Base-by-base conservation (phyloP, 75 land plant genomes). In the Adiantum capillusveneris region DNA sequence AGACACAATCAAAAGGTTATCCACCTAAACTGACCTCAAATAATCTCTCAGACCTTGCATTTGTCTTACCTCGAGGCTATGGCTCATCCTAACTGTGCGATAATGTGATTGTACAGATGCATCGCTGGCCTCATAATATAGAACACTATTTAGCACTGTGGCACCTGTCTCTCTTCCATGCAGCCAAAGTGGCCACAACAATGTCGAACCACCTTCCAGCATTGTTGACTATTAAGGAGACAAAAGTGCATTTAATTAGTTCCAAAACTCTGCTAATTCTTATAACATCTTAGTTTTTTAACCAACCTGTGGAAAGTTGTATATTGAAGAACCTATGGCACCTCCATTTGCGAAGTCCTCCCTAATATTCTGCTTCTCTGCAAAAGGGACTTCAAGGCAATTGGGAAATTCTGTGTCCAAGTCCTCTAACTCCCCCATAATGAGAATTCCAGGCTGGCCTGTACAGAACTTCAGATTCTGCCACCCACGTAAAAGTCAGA, bases 111-210 rank as follows among this genome's bases (percentile, higher is more conserved):
- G 67, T 56, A 57, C 68, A 44, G 84, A 70, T 48, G 31, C 31
- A 34, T 54, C 71, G 50, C 63, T 82, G 48, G 82, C 57, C 67
- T 95, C 97, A 66, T 90, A 95, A 57, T 86, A 95, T 36, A 95
- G 63, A 11, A 80, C 69, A 26, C 82, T 57, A 57, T 63, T 74
- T 39, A 95, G 57, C 1, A 83, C 69, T 25, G 78, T 49, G 0
- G 45, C 73, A 65, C 99, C 96, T 63, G 79, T 43, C n/a, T 75
- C 59, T 31, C 86, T 79, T 43, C 83, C 78, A 60, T 83, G 84
- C 41, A 90, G 53, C 97, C 97, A 95, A 56, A 95, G 79, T 42
- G 99, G 97, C 97, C 96, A 95, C 31, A 59, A 41, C 31, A 95
- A 63, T 12, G 86, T 77, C 39, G 74, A 73, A n/a, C 67, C 78